A percentile compares a stretch with the other conserved stretches of the same genome.
These are phyloP conservation scores for Panus rudis DNA, from an alignment of 768 basidiomycete species.

Conservation along the genomic window DNA sequence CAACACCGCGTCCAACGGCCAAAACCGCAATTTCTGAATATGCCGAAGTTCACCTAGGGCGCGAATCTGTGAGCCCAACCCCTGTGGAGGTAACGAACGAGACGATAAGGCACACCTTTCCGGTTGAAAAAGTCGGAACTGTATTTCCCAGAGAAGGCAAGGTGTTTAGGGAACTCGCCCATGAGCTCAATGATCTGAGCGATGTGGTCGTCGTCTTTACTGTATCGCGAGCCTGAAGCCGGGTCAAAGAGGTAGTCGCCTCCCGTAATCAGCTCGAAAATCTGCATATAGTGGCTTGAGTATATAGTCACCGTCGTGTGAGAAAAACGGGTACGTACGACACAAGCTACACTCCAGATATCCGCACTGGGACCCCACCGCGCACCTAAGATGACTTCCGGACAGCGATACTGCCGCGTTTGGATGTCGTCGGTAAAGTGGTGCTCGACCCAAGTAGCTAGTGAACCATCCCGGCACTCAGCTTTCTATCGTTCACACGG, in stretches of 20 bases:
- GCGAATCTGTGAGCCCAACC: neutral
- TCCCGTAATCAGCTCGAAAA: constrained; percentile 93
- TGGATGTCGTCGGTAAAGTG: constrained; percentile 99
- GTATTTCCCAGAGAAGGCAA: constrained; percentile 91
- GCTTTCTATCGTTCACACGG: neutral
- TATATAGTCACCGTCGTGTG: neutral
- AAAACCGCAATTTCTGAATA: constrained; percentile 89
- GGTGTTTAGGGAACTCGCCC: constrained; percentile 77
- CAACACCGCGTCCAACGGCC: constrained; percentile 76
- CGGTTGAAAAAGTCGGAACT: constrained; percentile 92
- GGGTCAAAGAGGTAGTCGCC: constrained; percentile 99
- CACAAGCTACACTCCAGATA: constrained; percentile 93
- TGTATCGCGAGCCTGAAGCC: constrained; percentile 88
- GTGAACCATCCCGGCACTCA: constrained; percentile 5
- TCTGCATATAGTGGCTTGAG: constrained; percentile 34
- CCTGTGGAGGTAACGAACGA: neutral
- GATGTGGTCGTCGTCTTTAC: constrained; percentile 95
- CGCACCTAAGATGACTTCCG: constrained; percentile 94
- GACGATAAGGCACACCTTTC: constrained; percentile 55
- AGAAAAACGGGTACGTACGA: constrained; percentile 49
- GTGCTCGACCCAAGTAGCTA: constrained; percentile 85
- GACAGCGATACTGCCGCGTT: constrained; percentile 94
- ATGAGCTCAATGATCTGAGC: constrained; percentile 97
- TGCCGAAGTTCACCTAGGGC: constrained; percentile 74
- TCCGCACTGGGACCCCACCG: constrained; percentile 96